Conservation (phyloP, 345 rosid genomes). For the Firmiana major region DNA sequence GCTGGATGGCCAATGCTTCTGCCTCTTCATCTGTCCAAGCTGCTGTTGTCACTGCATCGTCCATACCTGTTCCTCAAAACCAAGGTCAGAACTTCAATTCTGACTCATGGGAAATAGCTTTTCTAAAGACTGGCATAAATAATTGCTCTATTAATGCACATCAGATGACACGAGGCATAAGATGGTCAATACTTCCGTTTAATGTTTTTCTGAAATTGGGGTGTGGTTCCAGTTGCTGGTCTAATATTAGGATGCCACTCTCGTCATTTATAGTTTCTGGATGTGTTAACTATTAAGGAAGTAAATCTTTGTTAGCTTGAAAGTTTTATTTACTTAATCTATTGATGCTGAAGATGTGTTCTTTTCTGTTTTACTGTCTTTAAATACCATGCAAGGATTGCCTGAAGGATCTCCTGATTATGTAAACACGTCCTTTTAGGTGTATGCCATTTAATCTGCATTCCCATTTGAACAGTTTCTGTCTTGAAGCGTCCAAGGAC, state of each 20-base stretch:
- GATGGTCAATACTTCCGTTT: background rate
- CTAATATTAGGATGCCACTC: background rate
- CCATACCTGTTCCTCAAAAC: slow-evolving; percentile 68
- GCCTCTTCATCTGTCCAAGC: slow-evolving; percentile 82
- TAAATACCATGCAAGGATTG: background rate
- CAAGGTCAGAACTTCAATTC: slow-evolving; percentile 49
- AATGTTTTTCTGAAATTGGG: background rate
- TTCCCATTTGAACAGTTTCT: slow-evolving; percentile 35
- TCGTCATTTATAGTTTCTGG: background rate
- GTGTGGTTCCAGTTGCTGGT: background rate
- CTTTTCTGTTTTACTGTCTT: background rate
- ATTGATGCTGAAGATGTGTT: background rate
- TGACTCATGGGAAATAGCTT: background rate
- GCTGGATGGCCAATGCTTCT: slow-evolving; percentile 84
- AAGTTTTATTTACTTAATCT: background rate
- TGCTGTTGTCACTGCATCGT: slow-evolving; percentile 73
- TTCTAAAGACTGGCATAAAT: background rate
- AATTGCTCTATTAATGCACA: background rate
- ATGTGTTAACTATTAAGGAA: background rate
- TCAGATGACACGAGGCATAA: background rate
- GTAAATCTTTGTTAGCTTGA: background rate
- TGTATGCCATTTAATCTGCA: background rate
- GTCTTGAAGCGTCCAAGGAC: slow-evolving; percentile 75
- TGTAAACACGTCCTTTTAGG: background rate
- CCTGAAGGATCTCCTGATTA: background rate